Conservation (phyloP, 805 yeast genomes). For the Zygoascus ofunaensis region DNA sequence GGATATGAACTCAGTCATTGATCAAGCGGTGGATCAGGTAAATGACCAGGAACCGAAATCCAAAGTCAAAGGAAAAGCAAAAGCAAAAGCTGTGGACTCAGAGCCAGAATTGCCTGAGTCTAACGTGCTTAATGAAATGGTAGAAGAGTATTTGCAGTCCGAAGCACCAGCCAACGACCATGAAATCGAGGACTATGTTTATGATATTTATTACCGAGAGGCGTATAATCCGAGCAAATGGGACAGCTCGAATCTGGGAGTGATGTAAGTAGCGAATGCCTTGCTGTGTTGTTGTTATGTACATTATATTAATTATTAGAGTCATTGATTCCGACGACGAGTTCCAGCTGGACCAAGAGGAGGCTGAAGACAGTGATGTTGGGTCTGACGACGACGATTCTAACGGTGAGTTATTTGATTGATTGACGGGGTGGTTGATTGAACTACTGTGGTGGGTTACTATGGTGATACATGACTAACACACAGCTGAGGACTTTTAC, state of each 20-base stretch:
- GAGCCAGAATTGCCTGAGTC: constrained; percentile 67
- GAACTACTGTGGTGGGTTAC: too few species aligned
- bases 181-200: constrained; percentile 65
- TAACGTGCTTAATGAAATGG: constrained; percentile 15
- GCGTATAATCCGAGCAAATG: constrained; percentile 38
- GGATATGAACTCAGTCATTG: background rate
- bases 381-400: constrained; percentile 33
- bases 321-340: constrained; percentile 22
- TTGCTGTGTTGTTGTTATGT: background rate
- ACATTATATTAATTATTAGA: constrained; percentile 9
- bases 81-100: constrained; percentile 43
- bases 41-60: background rate
- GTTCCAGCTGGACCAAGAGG: constrained; percentile 29
- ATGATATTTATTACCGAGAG: constrained; percentile 76
- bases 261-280: constrained; percentile 24
- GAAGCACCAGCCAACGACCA: constrained; percentile 11
- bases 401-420: constrained; percentile 19
- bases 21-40: background rate
- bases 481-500: constrained; percentile 73
- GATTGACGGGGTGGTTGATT: too few species aligned
- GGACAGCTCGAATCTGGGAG: constrained; percentile 24
- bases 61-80: background rate
- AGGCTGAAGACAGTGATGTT: constrained; percentile 28
- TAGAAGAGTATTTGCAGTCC: background rate
- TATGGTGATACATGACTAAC: too few species aligned